Evolutionary conservation across 2,329 filamentous ascomycete species (phyloP).

Genomic region (Fusarium transvaalense): DNA sequence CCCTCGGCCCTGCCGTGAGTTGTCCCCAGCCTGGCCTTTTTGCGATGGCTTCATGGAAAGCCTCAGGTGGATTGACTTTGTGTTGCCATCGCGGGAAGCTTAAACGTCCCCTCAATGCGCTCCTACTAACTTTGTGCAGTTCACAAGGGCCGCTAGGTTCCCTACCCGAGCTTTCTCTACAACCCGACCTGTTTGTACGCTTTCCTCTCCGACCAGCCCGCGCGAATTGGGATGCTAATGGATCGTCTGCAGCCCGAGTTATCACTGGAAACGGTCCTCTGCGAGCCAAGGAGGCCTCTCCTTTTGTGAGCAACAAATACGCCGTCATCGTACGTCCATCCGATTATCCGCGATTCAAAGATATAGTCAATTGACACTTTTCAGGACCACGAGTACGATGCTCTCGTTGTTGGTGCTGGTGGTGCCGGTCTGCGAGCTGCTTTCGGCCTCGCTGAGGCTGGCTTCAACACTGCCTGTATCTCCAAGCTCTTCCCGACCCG

Average conservation of each 20-base stretch:
- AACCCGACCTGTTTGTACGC: constrained; percentile 81
- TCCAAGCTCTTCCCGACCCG: constrained; percentile 88
- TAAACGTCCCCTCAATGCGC: constrained; percentile 18
- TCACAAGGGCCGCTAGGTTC: constrained; percentile 71
- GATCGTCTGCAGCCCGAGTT: constrained; percentile 74
- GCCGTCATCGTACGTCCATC: constrained; percentile 82
- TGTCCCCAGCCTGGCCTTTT: constrained; percentile 30
- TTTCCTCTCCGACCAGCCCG: constrained; percentile 19
- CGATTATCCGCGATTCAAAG: constrained; percentile 8
- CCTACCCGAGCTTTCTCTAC: constrained; percentile 87
- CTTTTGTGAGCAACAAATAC: constrained; percentile 90
- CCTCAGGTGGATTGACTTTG: not conserved
- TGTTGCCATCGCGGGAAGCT: constrained; percentile 26
- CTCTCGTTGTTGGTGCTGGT: constrained; percentile 89
- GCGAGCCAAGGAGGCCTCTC: constrained; percentile 92
- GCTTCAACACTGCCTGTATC: constrained; percentile 91
- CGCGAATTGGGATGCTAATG: constrained; percentile 36
- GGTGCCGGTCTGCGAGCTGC: constrained; percentile 85
- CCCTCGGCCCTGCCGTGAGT: constrained; percentile 68
- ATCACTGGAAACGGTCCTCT: constrained; percentile 83
- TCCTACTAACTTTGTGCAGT: constrained; percentile 60
- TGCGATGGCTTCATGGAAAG: constrained; percentile 29
- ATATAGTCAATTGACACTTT: constrained; percentile 44
- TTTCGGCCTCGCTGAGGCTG: constrained; percentile 87
- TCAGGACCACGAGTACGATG: constrained; percentile 98